phyloP scores from a whole-genome alignment of 1,284 basidiomycete species.

The Lentinula novae-zelandiae region DNA sequence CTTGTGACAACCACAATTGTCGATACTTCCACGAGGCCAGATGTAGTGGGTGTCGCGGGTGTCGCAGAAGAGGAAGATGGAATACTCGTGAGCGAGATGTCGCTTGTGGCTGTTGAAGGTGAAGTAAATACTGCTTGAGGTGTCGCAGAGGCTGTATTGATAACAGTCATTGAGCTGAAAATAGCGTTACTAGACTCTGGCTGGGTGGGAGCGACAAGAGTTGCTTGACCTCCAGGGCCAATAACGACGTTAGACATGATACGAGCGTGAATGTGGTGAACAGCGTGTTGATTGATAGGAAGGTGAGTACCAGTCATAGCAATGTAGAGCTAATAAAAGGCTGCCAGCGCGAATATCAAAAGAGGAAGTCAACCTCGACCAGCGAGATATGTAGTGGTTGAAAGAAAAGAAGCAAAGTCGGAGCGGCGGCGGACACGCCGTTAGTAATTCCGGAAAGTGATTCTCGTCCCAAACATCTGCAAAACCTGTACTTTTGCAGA shows the following conservation, averaged over 20 bases:
- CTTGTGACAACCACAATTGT: neutral
- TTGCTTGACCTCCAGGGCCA: conserved; percentile 6
- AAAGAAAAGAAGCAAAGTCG: neutral
- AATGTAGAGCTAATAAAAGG: neutral
- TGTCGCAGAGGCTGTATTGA: neutral
- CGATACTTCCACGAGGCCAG: neutral
- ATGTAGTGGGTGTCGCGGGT: neutral
- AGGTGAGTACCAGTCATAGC: conserved; percentile 4
- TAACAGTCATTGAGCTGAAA: neutral
- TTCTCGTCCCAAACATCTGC: neutral
- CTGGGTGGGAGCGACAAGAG: neutral
- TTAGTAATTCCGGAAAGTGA: neutral
- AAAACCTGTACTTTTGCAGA: no score
- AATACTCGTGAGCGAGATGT: neutral
- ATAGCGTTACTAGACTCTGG: neutral
- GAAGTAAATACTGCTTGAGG: neutral
- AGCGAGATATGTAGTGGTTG: conserved; percentile 5
- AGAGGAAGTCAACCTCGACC: neutral
- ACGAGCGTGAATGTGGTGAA: conserved; percentile 6
- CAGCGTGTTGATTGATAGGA: conserved; percentile 6
- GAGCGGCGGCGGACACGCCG: no score
- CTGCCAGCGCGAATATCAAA: conserved; percentile 3
- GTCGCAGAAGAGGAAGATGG: neutral
- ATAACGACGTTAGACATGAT: conserved; percentile 7
- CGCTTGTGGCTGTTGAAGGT: neutral